Evolutionary conservation across 2,329 filamentous ascomycete species (phyloP), one percentile per base, ranked within the genome.

Genomic region (Neophaeococcomyces aloes): DNA sequence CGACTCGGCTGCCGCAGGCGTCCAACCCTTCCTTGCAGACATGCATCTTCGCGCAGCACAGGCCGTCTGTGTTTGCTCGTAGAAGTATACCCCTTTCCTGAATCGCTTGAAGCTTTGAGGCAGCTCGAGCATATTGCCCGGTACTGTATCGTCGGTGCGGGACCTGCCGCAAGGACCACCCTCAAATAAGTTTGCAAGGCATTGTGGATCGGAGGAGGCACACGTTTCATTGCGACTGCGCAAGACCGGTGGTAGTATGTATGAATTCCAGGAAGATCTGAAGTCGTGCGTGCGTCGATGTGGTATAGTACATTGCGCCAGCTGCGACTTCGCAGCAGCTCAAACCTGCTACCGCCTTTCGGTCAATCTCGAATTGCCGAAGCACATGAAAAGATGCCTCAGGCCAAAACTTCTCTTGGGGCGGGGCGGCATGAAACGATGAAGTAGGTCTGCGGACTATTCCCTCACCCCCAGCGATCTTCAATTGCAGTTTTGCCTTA

Each of bases 171-270:
- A 42, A 48, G 33, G 33, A 48, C 23, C 17, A 49, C 41, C 45
- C 47, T 41, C 15, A 54, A 38, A 29, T 51, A 53, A 23, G 44
- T 31, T 36, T 52, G 52, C 13, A 51, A 48, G 37, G 46, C 44
- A 23, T 44, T 47, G 29, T 43, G 39, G 7, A 49, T 23, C 13
- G 47, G 47, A 6, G 23, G 47, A 17, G 44, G 44, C 35, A 47
- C 19, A 18, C 45, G 37, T 34, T 53, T 53, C 52, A 54, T 54
- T 3, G 14, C 46, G 42, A 15, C 14, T 27, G 23, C 5, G 10
- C 7, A 29, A 13, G 33, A 6, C 19, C 10, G 17, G 15, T 3
- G 14, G 7, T 11, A 15, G 7, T 33, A 7, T 36, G 10, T 17
- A 36, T 6, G 18, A 36, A 36, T 6, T 27, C 23, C 10, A 27